These are phyloP conservation scores for Aspergillus melleus DNA, from an alignment of 2,329 filamentous ascomycete genomes.

Conservation along the genomic window DNA sequence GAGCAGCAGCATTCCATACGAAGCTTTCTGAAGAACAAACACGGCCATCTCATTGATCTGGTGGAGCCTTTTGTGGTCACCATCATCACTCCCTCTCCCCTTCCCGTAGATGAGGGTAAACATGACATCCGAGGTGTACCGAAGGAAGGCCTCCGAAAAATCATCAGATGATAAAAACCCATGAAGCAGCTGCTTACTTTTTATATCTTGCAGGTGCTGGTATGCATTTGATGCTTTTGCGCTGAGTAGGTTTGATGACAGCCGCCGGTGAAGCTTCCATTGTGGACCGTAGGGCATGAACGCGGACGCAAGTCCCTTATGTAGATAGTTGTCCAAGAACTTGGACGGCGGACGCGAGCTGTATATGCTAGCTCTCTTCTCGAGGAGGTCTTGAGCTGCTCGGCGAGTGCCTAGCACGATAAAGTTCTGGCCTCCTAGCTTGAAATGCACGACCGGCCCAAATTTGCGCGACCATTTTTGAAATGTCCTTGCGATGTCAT, in stretches of 20 bases:
- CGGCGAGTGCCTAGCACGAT: conserved; percentile 36
- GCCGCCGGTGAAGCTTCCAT: conserved; percentile 46
- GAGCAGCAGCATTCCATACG: conserved; percentile 6
- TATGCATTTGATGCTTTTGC: conserved; percentile 47
- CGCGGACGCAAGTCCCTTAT: conserved; percentile 44
- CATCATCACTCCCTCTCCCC: conserved; percentile 43
- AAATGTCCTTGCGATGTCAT: conserved; percentile 7
- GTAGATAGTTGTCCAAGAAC: conserved; percentile 29
- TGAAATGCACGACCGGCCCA: conserved; percentile 36
- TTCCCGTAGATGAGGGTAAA: conserved; percentile 55
- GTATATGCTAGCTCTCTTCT: conserved; percentile 40
- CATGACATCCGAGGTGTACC: conserved; percentile 52
- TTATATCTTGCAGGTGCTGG: conserved; percentile 51
- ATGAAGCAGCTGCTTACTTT: conserved; percentile 47
- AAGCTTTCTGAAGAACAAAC: conserved; percentile 12
- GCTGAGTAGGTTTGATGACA: conserved; percentile 47
- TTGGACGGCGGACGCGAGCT: conserved; percentile 36
- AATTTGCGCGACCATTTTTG: conserved; percentile 35
- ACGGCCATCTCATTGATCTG: conserved; percentile 48
- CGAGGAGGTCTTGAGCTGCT: conserved; percentile 39
- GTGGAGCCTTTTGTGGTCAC: conserved; percentile 44
- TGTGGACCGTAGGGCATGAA: conserved; percentile 52
- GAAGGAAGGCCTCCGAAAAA: conserved; percentile 50
- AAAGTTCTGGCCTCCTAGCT: conserved; percentile 31
- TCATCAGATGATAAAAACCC: conserved; percentile 42